Evolutionary conservation across 1,284 basidiomycete genomes (phyloP), one percentile per base, ranked within the genome.

Genomic region (Puccinia horiana): DNA sequence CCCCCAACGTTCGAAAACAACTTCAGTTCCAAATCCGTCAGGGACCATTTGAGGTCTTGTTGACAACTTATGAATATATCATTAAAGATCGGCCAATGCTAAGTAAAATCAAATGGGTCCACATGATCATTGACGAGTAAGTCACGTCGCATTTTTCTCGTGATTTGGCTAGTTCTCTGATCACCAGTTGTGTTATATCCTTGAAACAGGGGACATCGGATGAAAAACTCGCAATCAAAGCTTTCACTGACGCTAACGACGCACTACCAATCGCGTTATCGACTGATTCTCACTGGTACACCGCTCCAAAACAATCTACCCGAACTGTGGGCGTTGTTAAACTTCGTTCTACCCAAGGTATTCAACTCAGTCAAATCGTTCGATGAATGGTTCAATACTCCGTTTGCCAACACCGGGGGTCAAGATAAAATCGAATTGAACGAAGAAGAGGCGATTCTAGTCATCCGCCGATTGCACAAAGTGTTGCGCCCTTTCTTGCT

Each of bases 321-420:
- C 18, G 97, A 99, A 88, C 89, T 99, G 58, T 99, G 97, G 97
- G 92, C 97, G 1, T 90, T 99, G 82, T 93, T 99, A 87, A 99
- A 99, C 88, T 99, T 99, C 87, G 96, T 96, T 70, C 89, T 99
- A 26, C 97, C 97, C 32, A 98, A 95, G 88, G 93, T 99, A 86
- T 99, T 99, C 91, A 99, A 99, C 89, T 99, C 96, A 4, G 96
- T 98, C 85, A 98, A 98, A 88, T 97, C 95, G 69, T 99, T 99
- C 87, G 97, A 99, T 86, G 97, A 99, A 87, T 99, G 97, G 97
- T 99, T 99, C 90, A 99, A 99, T 88, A 98, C 96, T 1, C 97
- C 97, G 0, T 99, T 99, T 85, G 96, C 97, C 83, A 98, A 96
- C 88, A 95, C 96, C 23, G 96, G 97, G 49, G 92, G 93, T 0